Conservation (phyloP, 2,329 filamentous ascomycete genomes). For the Teratosphaeria zuluensis region DNA sequence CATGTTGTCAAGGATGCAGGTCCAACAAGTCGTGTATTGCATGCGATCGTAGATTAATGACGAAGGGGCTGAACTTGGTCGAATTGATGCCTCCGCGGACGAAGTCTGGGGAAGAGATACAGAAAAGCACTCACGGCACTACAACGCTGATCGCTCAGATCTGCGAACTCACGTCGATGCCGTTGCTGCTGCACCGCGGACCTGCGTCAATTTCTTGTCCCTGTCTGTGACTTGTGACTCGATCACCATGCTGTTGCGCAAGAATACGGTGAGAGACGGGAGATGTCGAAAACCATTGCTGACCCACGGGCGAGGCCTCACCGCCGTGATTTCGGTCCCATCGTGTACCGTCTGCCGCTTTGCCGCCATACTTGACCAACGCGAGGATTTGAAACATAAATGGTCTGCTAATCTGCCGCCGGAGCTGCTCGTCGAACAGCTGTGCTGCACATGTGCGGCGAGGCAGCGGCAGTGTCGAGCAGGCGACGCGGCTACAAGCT, state of each 20-base stretch:
- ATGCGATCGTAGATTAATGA: neutral
- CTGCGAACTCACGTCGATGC: neutral
- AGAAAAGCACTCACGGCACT: neutral
- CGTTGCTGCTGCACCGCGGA: neutral
- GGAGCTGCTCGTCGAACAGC: neutral
- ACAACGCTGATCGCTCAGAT: neutral
- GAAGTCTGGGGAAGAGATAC: neutral
- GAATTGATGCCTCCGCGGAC: neutral
- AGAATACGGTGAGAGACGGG: neutral
- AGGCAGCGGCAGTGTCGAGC: neutral
- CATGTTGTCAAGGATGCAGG: neutral
- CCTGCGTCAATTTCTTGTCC: neutral
- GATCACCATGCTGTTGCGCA: neutral
- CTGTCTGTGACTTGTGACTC: neutral
- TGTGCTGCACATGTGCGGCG: neutral
- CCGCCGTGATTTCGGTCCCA: neutral
- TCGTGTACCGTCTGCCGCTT: neutral
- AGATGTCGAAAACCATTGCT: neutral
- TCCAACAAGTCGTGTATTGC: neutral
- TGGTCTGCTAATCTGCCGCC: neutral
- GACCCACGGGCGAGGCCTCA: neutral
- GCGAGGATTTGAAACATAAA: neutral
- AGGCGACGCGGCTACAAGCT: neutral
- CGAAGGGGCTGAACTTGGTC: neutral
- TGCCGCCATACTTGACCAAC: neutral